Evolutionary conservation across 2,329 filamentous ascomycete genomes (phyloP), one percentile per base, ranked within the genome.

Genomic region (Coniosporium tulheliwenetii): DNA sequence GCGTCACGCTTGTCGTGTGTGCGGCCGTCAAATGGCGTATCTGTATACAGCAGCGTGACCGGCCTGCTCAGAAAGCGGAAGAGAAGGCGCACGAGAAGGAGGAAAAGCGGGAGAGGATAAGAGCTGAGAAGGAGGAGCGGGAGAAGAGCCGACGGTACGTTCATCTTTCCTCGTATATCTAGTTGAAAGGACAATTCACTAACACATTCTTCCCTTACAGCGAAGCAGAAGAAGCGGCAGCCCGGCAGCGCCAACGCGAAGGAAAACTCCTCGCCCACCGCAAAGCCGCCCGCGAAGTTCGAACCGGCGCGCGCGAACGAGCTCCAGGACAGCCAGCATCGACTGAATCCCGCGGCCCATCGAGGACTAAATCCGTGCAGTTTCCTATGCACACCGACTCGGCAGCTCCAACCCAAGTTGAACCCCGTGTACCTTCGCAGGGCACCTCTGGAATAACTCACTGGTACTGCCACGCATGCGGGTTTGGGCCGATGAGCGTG

Each of bases 11-110:
- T 26, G 19, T 7, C 19, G 19, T 26, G 19, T 7, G 19, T 26
- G 7, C 19, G 7, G 19, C 7, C 19, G 19, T 26, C 19, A 26
- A 7, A 26, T 26, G 19, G 19, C 3, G 19, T 4, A 26, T 26
- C 19, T 26, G 7, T 26, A 26, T 26, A 26, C 19, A 26, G 19
- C 19, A 26, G 19, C 19, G 19, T 26, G 89, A 95, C 70, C 79
- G 81, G 49, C 72, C 75, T 45, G 75, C 73, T 40, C 75, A 69
- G 43, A 89, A 96, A 63, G 89, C 85, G 61, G 83, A 93, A 59
- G 87, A 94, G 64, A 85, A 80, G 62, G 75, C 76, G 47, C 71
- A 71, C 47, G 78, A 75, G 39, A 86, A 91, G 39, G 87, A 93
- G 60, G 83, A 85, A 64, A 81, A 78, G 63, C 77, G 79, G 55